A percentile compares a stretch with the other conserved stretches of the same genome.
Evolutionary conservation across 2,329 filamentous ascomycete species (phyloP).

Genomic region (Fusarium agapanthi): DNA sequence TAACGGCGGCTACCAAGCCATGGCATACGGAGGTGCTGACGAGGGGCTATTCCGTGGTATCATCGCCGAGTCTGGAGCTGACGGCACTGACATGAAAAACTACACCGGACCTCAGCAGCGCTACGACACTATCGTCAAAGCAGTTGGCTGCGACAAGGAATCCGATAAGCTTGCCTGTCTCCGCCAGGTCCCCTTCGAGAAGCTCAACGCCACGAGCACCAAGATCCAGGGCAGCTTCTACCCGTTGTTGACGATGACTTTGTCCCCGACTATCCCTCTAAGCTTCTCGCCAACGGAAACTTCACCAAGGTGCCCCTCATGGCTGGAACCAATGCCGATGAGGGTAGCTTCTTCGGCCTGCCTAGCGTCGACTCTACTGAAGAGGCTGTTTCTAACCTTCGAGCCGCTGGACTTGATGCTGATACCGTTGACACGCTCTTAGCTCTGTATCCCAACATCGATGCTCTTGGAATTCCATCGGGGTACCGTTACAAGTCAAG

Average conservation of each 20-base stretch:
- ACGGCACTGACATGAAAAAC: constrained; percentile 40
- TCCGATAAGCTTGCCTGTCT: constrained; percentile 44
- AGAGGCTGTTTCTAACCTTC: constrained; percentile 13
- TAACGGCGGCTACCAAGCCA: constrained; percentile 58
- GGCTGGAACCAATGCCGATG: constrained; percentile 70
- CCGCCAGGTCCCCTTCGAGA: constrained; percentile 33
- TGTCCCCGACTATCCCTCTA: constrained; percentile 53
- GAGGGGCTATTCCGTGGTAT: constrained; percentile 64
- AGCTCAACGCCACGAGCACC: constrained; percentile 31
- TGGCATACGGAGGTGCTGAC: constrained; percentile 61
- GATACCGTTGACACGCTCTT: constrained; percentile 20
- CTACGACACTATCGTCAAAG: constrained; percentile 33
- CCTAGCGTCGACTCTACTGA: constrained; percentile 48
- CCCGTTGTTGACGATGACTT: constrained; percentile 49
- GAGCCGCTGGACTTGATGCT: not conserved
- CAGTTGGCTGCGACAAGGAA: constrained; percentile 35
- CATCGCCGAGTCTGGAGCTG: constrained; percentile 58
- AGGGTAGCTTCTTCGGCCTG: constrained; percentile 65
- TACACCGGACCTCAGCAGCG: constrained; percentile 19
- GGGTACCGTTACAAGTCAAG: constrained; percentile 17
- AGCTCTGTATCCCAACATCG: constrained; percentile 34
- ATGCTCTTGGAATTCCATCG: constrained; percentile 29
- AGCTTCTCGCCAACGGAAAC: constrained; percentile 63
- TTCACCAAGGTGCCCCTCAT: constrained; percentile 73
- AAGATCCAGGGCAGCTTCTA: constrained; percentile 22